A percentile compares a stretch with the other conserved stretches of the same genome.
Conservation (phyloP, 2,329 filamentous ascomycete genomes). For the Aspergillus sclerotialis region DNA sequence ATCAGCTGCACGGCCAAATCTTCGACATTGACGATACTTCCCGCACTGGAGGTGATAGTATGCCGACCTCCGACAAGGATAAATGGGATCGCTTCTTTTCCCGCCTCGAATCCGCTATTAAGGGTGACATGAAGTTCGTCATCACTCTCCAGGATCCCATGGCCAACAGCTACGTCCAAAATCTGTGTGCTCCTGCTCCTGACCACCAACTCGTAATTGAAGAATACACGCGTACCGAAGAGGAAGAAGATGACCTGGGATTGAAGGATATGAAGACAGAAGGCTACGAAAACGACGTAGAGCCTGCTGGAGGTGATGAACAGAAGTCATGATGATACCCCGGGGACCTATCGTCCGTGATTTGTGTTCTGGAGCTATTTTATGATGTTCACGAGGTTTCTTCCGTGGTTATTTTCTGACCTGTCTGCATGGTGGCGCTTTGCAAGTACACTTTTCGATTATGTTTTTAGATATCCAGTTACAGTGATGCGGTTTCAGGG, state of each 20-base stretch:
- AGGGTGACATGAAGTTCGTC: slow-evolving; percentile 71
- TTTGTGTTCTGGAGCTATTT: slow-evolving; percentile 11
- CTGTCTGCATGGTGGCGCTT: slow-evolving; percentile 5
- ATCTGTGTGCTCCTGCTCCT: slow-evolving; percentile 67
- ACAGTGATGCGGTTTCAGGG: too few relatives aligned
- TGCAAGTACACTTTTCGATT: too few relatives aligned
- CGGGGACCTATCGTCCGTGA: too few relatives aligned
- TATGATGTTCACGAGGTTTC: slow-evolving; percentile 16
- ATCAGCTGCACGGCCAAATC: slow-evolving; percentile 81
- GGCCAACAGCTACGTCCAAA: slow-evolving; percentile 90
- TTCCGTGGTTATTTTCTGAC: slow-evolving; percentile 8
- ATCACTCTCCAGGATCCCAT: slow-evolving; percentile 81
- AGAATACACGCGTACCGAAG: slow-evolving; percentile 78
- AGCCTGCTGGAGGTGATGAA: slow-evolving; percentile 10
- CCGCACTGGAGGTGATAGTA: slow-evolving; percentile 67
- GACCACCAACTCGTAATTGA: slow-evolving; percentile 77
- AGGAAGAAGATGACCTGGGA: slow-evolving; percentile 91
- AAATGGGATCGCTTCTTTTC: slow-evolving; percentile 79
- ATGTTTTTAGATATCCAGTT: slow-evolving; percentile 5
- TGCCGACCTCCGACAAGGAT: slow-evolving; percentile 56
- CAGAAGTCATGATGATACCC: slow-evolving; percentile 21
- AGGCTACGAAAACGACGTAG: slow-evolving; percentile 55
- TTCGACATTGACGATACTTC: slow-evolving; percentile 63
- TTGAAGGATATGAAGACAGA: slow-evolving; percentile 90
- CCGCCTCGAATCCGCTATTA: slow-evolving; percentile 68